Evolutionary conservation across 2,329 filamentous ascomycete genomes (phyloP).

Genomic region (Gliomastix tumulicola): DNA sequence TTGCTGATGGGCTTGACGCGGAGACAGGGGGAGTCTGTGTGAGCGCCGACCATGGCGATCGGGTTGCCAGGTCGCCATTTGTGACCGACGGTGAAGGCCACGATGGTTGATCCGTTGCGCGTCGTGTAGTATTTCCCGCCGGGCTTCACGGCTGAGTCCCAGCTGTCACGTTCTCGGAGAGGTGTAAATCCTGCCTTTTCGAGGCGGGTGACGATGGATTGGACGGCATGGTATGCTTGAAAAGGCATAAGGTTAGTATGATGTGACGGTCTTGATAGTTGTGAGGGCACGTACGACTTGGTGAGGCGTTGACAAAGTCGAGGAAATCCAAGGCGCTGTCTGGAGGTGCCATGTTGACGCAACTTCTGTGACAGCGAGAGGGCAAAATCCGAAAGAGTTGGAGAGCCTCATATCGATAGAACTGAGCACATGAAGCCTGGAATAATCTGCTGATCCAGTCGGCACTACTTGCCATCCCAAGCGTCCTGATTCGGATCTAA

Average conservation of each 20-base stretch:
- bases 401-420: too few relatives aligned
- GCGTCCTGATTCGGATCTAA: too few relatives aligned
- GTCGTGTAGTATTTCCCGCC: constrained; percentile 97
- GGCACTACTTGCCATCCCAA: too few relatives aligned
- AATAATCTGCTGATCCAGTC: too few relatives aligned
- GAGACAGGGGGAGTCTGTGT: constrained; percentile 90
- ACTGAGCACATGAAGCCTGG: too few relatives aligned
- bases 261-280: not conserved
- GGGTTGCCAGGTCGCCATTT: constrained; percentile 90
- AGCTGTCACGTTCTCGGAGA: constrained; percentile 86
- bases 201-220: constrained; percentile 67
- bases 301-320: constrained; percentile 89
- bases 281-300: constrained; percentile 63
- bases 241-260: constrained; percentile 2
- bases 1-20: constrained; percentile 93
- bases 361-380: too few relatives aligned
- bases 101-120: constrained; percentile 84
- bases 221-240: constrained; percentile 88
- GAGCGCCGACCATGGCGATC: constrained; percentile 87
- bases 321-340: constrained; percentile 73
- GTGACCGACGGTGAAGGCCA: constrained; percentile 85
- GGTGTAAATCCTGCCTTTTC: constrained; percentile 78
- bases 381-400: too few relatives aligned
- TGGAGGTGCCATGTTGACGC: constrained; percentile 41
- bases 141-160: constrained; percentile 70